Percentiles rank a stretch among this genome's conserved stretches.
phyloP scores from a whole-genome alignment of 1,139 yeast genomes.

The Ashbya aceris region DNA sequence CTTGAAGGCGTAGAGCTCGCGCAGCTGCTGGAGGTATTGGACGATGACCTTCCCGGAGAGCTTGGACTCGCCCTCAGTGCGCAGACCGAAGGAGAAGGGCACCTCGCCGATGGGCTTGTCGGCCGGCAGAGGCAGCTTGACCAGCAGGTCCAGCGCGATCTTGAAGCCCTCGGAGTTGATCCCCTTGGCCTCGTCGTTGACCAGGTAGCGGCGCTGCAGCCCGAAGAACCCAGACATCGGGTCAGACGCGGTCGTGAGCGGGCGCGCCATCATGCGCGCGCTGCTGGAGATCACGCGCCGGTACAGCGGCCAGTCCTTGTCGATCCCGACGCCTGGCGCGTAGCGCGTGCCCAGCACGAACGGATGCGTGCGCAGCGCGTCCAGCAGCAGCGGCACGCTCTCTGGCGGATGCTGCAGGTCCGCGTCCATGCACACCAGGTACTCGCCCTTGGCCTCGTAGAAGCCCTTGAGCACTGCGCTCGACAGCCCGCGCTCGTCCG shows the following conservation, averaged over 20 bases:
- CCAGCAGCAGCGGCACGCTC: constrained; percentile 35
- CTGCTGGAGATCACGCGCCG: constrained; percentile 39
- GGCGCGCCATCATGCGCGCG: constrained; percentile 38
- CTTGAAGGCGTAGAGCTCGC: constrained; percentile 36
- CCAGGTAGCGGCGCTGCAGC: constrained; percentile 34
- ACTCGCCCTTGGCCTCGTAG: constrained; percentile 36
- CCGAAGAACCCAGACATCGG: constrained; percentile 44
- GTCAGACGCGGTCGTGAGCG: constrained; percentile 38
- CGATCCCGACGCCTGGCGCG: constrained; percentile 42
- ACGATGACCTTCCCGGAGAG: constrained; percentile 38
- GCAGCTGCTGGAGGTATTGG: constrained; percentile 36
- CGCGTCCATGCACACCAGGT: constrained; percentile 41
- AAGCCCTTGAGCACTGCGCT: constrained; percentile 40
- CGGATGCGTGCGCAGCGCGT: constrained; percentile 32
- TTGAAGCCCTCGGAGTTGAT: constrained; percentile 39
- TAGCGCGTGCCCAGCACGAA: constrained; percentile 40
- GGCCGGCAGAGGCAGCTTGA: constrained; percentile 35
- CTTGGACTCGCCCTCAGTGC: constrained; percentile 42
- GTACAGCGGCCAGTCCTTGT: constrained; percentile 41
- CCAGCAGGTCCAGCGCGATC: constrained; percentile 38
- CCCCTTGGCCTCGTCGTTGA: constrained; percentile 25
- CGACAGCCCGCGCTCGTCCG: constrained; percentile 38
- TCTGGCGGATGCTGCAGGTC: constrained; percentile 44
- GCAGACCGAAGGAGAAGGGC: constrained; percentile 41
- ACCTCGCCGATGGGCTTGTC: constrained; percentile 34